Base-by-base conservation (phyloP, 805 yeast genomes). In the Spencermartinsiella europaea region DNA sequence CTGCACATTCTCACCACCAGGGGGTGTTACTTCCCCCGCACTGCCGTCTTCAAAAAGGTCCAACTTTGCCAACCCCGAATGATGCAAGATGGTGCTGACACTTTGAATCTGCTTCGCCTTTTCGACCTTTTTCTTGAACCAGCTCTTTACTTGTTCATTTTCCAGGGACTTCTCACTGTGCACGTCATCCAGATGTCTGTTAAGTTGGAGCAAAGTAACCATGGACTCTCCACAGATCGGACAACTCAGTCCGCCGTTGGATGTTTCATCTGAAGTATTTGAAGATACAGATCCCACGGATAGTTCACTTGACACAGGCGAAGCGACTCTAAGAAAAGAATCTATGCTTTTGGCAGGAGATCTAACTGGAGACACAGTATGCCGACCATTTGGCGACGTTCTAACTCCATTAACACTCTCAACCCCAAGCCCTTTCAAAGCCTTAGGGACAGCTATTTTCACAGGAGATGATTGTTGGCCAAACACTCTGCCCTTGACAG, bases 171-270 rank as follows among this genome's bases (percentile, higher is more conserved):
- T 63, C 34, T 66, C 65, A 1, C 69, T 65, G 60, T 87, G 96
- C 5, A 64, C 75, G 47, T 76, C 83, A 60, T 88, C 95, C 21
- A 87, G 64, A 62, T 87, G 96, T 38, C 71, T 69, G 60, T 85
- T 40, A n/a, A 15, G 17, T 34, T 25, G 22, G 33, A 21, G 34
- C 17, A 14, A 12, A 25, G 31, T 27, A 4, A 76, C 63, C 81
- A 83, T 79, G 1, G 63, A 41, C 48, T 79, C 83, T 12, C 68
- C 63, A 58, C 95, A 87, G 1, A 87, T 81, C 1, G 95, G 95
- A 57, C 95, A 87, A 15, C 44, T 27, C 14, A 60, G 42, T n/a
- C n/a, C n/a, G n/a, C 33, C 44, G 7, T 41, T 20, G 2, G 47
- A 43, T 5, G 42, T 44, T 14, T 52, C 53, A 33, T 55, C 56